Percentiles rank a stretch among this genome's conserved stretches.
These are phyloP conservation scores for Tothia fuscella DNA, from an alignment of 2,329 filamentous ascomycete genomes.

Conservation along the genomic window DNA sequence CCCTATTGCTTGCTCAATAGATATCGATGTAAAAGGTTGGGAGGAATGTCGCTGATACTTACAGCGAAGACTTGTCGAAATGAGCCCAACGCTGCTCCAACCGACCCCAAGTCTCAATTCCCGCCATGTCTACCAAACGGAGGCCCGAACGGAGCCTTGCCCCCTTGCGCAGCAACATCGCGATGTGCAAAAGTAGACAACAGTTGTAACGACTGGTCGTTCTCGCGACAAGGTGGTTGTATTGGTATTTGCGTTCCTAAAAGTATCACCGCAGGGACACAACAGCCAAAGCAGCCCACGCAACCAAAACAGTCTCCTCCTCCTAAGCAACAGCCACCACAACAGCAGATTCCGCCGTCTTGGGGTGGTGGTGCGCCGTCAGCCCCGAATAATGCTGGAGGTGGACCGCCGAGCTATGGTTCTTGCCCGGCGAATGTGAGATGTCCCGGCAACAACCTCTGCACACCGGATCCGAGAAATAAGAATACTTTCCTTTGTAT, in stretches of 20 bases:
- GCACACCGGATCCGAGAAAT: conserved; percentile 1
- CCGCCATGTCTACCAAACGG: not conserved
- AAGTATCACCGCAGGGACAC: not conserved
- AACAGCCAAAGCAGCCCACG: not conserved
- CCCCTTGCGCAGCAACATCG: not conserved
- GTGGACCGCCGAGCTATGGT: not conserved
- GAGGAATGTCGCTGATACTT: not conserved
- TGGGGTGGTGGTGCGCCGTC: not conserved
- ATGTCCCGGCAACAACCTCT: conserved; percentile 1
- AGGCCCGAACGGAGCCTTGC: not conserved
- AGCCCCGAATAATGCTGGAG: not conserved
- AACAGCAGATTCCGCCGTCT: not conserved
- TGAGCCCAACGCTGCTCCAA: not conserved
- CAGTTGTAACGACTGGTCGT: not conserved
- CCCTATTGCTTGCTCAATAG: not conserved
- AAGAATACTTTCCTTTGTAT: not conserved
- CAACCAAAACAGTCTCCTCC: not conserved
- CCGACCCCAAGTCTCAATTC: not conserved
- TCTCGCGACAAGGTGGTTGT: not conserved
- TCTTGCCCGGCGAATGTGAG: conserved; percentile 1
- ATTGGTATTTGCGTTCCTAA: conserved; percentile 2
- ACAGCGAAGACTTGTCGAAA: not conserved
- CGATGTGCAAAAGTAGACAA: not conserved
- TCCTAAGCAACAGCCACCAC: not conserved
- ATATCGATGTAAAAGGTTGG: not conserved